A percentile compares a stretch with the other conserved stretches of the same genome.
Evolutionary conservation across 1,284 basidiomycete species (phyloP).

Genomic region (Rhodotorula sp.): DNA sequence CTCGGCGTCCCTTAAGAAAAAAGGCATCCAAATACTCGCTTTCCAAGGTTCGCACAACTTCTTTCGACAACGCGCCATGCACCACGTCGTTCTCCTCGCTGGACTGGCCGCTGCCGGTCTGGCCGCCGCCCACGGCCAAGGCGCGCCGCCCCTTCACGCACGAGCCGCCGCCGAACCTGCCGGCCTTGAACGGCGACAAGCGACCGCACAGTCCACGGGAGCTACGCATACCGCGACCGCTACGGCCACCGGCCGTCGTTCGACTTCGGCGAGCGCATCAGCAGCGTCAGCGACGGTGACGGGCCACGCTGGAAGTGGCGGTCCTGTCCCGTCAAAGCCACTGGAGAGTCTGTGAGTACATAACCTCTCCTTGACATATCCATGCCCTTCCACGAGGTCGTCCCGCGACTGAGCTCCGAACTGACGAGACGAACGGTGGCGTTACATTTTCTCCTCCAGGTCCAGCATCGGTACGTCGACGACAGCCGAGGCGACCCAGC

Average conservation of each 20-base stretch:
- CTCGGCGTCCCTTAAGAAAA: too few species aligned
- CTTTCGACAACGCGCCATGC: background rate
- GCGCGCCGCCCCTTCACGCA: background rate
- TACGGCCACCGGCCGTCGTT: background rate
- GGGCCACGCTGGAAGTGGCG: background rate
- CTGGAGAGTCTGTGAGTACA: constrained; percentile 17
- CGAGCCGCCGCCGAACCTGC: background rate
- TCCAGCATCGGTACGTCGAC: constrained; percentile 38
- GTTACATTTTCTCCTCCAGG: background rate
- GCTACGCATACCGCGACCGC: background rate
- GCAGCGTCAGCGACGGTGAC: background rate
- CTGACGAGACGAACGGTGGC: too few species aligned
- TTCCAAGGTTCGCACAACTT: too few species aligned
- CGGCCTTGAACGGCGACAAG: background rate
- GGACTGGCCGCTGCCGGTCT: background rate
- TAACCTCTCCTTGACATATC: too few species aligned
- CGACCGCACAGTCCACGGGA: background rate
- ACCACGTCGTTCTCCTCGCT: constrained; percentile 1
- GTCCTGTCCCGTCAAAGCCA: constrained; percentile 6
- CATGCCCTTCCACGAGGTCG: too few species aligned
- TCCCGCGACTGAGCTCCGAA: too few species aligned
- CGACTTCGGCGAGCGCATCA: background rate
- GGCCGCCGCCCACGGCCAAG: constrained; percentile 7
- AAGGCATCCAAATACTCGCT: too few species aligned
- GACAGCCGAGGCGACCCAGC: constrained; percentile 31